phyloP scores from a whole-genome alignment of 306 rosid genomes.

The Cucumis melo region DNA sequence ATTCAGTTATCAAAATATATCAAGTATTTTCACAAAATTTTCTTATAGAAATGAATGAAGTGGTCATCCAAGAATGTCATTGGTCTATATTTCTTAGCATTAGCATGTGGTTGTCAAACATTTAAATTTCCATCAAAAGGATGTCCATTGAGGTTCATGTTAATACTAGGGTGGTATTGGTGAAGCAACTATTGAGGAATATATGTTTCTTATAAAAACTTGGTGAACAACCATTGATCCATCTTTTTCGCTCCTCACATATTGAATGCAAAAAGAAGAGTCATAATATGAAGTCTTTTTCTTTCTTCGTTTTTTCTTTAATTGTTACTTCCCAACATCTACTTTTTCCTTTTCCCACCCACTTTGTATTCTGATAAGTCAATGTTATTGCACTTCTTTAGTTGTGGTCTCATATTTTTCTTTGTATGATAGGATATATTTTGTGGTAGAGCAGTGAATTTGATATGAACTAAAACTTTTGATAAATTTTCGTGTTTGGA shows the following conservation, averaged over 20 bases:
- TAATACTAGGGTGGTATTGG: background rate
- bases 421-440: background rate
- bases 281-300: background rate
- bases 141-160: background rate
- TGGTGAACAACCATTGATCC: background rate
- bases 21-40: background rate
- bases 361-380: background rate
- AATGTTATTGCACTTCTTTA: background rate
- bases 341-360: background rate
- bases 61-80: background rate
- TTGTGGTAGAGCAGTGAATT: background rate
- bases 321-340: background rate
- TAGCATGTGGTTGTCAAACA: background rate
- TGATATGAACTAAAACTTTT: background rate
- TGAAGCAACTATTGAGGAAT: background rate
- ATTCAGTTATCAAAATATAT: background rate
- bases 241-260: background rate
- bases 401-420: background rate
- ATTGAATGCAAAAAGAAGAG: background rate
- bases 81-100: background rate
- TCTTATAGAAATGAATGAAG: background rate
- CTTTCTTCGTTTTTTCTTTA: background rate
- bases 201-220: no score
- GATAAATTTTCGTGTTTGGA: conserved; percentile 9
- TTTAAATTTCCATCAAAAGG: background rate